Conservation (phyloP, 2,329 filamentous ascomycete genomes). For the Trichoderma endophyticum region DNA sequence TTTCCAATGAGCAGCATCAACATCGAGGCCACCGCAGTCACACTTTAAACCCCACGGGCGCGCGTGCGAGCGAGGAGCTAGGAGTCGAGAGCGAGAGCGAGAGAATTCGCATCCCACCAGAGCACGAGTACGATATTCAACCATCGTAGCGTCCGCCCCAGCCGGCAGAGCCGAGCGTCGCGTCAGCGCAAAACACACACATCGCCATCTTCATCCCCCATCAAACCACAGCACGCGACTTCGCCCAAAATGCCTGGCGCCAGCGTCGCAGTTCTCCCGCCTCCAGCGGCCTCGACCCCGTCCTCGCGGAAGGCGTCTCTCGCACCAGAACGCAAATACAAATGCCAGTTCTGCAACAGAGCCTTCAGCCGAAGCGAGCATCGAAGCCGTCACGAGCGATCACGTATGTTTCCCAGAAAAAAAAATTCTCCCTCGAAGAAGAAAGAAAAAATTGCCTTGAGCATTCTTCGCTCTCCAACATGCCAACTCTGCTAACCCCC, state of each 20-base stretch:
- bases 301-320: slow-evolving; percentile 71
- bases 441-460: not conserved
- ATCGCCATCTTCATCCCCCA: slow-evolving; percentile 23
- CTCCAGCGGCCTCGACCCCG: slow-evolving; percentile 65
- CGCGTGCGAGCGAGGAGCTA: slow-evolving; percentile 57
- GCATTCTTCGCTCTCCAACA: not conserved
- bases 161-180: slow-evolving; percentile 27
- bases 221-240: slow-evolving; percentile 31
- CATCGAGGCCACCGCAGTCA: slow-evolving; percentile 55
- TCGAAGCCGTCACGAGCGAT: slow-evolving; percentile 92
- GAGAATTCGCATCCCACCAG: slow-evolving; percentile 26
- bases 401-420: slow-evolving; percentile 69
- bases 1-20: slow-evolving; percentile 52
- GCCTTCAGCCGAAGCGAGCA: slow-evolving; percentile 98
- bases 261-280: slow-evolving; percentile 61
- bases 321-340: slow-evolving; percentile 96
- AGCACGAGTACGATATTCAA: slow-evolving; percentile 53
- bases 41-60: slow-evolving; percentile 70
- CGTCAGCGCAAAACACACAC: slow-evolving; percentile 22
- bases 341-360: slow-evolving; percentile 97
- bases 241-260: slow-evolving; percentile 65
- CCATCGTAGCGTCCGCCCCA: slow-evolving; percentile 48
- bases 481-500: not conserved
- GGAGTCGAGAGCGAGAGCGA: slow-evolving; percentile 36
- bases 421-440: not conserved